Base-by-base conservation (phyloP, 768 basidiomycete genomes). In the Cytidiella melzeri region DNA sequence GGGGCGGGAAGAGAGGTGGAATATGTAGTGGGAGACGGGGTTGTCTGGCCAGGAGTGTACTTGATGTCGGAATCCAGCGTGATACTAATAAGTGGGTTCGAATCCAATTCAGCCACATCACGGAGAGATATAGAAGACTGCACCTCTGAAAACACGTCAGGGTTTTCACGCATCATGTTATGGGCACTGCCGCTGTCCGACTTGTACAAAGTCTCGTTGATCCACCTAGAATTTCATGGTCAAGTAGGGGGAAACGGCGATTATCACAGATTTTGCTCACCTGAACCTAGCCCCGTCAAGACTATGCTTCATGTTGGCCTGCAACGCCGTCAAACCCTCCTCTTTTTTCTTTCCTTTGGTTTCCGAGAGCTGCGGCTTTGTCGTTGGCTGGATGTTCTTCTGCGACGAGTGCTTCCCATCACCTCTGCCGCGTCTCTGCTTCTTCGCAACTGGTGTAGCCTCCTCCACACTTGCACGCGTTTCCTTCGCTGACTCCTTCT, bases 151-250 rank as follows among this genome's bases (percentile, higher is more conserved):
- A 89, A 97, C 10, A 88, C 74, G 26, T 74, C 76, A 6, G 88
- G 84, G 62, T 95, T 87, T 25, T 84, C 76, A 62, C 77, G 79
- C 84, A 97, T 91, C 80, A 96, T 80, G 50, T 78, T 68, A 53
- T 77, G 77, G 12, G 92, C 90, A 38, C 85, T 73, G 28, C 64
- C 68, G 59, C 92, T 91, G 47, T 81, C 79, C 0, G 84, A 85
- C 56, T 93, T 95, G 70, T 99, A 99, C 25, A 99, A 70, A 34
- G 75, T 77, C 69, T 97, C 94, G 63, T 99, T 99, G 48, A 97
- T 86, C 72, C 88, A 78, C 60, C 94, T 92, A 53, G 20, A 23
- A 7, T 23, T 27, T 34, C 28, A n/a, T n/a, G n/a, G n/a, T n/a
- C n/a, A n/a, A n/a, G n/a, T n/a, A n/a, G n/a, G n/a, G n/a, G n/a